Conservation (phyloP, 2,329 filamentous ascomycete species). For the Microcyclospora pomicola region DNA sequence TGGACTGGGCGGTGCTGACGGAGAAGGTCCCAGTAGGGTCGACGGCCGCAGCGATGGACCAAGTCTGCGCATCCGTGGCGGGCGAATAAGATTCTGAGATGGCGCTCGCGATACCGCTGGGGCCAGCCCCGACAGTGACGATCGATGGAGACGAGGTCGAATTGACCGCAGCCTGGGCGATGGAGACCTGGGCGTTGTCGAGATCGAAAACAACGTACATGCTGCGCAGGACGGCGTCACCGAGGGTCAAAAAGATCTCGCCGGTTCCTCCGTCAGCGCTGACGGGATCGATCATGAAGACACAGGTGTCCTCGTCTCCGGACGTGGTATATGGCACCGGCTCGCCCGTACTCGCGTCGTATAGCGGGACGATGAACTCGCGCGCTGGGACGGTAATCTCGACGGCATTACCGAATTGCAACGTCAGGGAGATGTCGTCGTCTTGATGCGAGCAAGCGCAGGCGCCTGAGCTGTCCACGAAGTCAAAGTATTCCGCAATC, state of each 20-base stretch:
- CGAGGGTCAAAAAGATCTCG: constrained; percentile 13
- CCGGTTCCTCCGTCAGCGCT: constrained; percentile 5
- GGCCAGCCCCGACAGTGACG: constrained; percentile 15
- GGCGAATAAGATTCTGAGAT: constrained; percentile 9
- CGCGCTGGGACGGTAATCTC: constrained; percentile 16
- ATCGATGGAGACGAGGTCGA: constrained; percentile 9
- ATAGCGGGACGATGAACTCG: constrained; percentile 19
- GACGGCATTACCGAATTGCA: constrained; percentile 17
- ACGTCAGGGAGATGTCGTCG: constrained; percentile 12
- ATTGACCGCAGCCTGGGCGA: constrained; percentile 20
- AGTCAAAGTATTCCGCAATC: constrained; percentile 12
- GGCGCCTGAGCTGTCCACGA: constrained; percentile 8
- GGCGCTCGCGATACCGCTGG: constrained; percentile 16
- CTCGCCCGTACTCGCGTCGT: constrained; percentile 14
- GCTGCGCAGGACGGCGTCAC: constrained; percentile 19
- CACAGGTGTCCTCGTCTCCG: constrained; percentile 12
- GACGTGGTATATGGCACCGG: constrained; percentile 5
- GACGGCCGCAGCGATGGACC: constrained; percentile 11
- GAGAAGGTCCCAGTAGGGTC: constrained; percentile 8
- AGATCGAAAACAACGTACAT: constrained; percentile 25
- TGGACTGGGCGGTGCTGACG: constrained; percentile 11
- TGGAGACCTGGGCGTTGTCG: constrained; percentile 21
- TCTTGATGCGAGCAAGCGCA: constrained; percentile 15
- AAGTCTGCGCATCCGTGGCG: constrained; percentile 6
- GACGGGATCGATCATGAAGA: constrained; percentile 16